Evolutionary conservation across 805 yeast species (phyloP), one percentile per base, ranked within the genome.

Genomic region (Blastobotrys peoriensis): DNA sequence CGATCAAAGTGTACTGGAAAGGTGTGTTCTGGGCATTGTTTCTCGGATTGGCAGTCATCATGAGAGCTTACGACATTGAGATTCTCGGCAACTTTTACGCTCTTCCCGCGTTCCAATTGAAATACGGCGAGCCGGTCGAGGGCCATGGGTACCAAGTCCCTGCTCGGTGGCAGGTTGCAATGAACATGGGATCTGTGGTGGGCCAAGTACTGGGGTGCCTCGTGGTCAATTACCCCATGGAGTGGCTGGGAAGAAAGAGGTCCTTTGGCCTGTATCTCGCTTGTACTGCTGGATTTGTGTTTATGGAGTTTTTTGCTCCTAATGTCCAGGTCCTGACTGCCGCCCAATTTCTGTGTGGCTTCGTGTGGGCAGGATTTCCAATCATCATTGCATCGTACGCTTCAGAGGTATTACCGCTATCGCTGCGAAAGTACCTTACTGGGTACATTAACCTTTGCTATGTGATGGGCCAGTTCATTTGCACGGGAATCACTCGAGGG

Each of bases 401-500:
- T 19, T 64, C 77, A 18, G 83, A 77, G 51, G 75, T 75, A 19
- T 68, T 76, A 51, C 81, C 82, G 0, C 55, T 73, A 5, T 69
- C 67, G 4, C 62, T 78, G 40, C 66, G 82, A 49, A 62, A 66
- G 28, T 73, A 71, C 50, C 61, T 77, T 42, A 69, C 81, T 13
- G 67, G 78, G 3, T 71, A 65, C 46, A 71, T 72, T 47, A 75
- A 75, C 57, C 53, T 72, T 40, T 73, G 79, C 55, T 76, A 78
- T 78, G 71, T 71, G 28, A 55, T 74, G 48, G 85, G 85, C 33
- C 82, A 77, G 55, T 63, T 79, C 30, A 61, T 78, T 44, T 67
- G 77, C 6, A 61, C 77, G 8, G 79, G 83, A 45, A 73, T 79
- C 15, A 61, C 69, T 51, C 67, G 65, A 50, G 75, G 73, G 61